Evolutionary conservation across 345 rosid genomes (phyloP), one percentile per base, ranked within the genome.

Genomic region (Erodium maritimum): DNA sequence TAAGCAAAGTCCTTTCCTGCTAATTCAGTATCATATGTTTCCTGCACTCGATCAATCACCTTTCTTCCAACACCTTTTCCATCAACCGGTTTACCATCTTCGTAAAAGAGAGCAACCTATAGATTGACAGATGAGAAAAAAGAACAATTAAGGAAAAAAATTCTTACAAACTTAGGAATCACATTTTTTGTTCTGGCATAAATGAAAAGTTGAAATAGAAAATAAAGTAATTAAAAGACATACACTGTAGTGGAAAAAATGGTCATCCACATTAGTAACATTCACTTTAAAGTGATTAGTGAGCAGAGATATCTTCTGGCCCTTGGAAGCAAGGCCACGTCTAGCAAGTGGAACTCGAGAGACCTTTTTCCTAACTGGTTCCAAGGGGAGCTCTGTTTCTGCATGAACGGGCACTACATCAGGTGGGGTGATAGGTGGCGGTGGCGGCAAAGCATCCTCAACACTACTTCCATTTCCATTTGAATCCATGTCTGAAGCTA

Each of bases 211-310:
- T 46, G n/a, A 48, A 53, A 19, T 14, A 1, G 8, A 24, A 10
- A 57, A 29, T 29, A 29, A 3, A 29, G 37, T 6, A 11, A 29
- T 5, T 29, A 11, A 29, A 29, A 29, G 37, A 11, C 86, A 37
- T 84, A 91, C 96, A 73, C 87, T 71, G 63, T 88, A 88, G 16
- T 82, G 96, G 64, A 50, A 84, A 82, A 88, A 91, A 29, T 81
- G 61, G 1, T 79, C 86, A 17, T 75, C 80, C 20, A 65, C 34
- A 19, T 69, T 80, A 22, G 70, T 67, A 54, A 86, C 77, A 55
- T 80, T 77, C 17, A 88, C 98, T 71, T 74, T 80, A 48, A 84
- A 91, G 69, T 91, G 98, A 67, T 91, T 88, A 0, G 95, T 91
- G 3, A 76, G 73, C 19, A 91, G 46, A 21, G 61, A 0, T 23